Percentiles rank a stretch among this genome's conserved stretches.
These are phyloP conservation scores for Scenedesmus sp. DNA, from an alignment of 163 green algal species.

Conservation along the genomic window DNA sequence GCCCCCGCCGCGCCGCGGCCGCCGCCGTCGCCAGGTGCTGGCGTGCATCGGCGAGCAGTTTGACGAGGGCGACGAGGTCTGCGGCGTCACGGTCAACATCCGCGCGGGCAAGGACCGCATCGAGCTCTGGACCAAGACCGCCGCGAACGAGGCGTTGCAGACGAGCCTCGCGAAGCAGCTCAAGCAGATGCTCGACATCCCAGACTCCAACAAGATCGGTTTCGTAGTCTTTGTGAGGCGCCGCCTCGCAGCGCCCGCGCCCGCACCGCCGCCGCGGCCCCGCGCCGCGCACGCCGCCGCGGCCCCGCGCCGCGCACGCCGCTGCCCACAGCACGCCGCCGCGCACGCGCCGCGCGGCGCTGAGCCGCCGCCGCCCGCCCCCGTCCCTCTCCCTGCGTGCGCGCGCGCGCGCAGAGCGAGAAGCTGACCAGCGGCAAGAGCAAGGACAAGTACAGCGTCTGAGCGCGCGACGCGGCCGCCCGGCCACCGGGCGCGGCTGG, in stretches of 20 bases:
- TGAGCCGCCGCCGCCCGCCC: no score
- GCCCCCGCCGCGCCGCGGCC: conserved; percentile 9
- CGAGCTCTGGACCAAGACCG: conserved; percentile 96
- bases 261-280: no score
- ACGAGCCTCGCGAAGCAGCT: conserved; percentile 87
- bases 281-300: not conserved
- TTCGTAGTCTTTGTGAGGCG: conserved; percentile 75
- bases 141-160: conserved; percentile 91
- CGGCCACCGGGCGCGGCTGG: no score
- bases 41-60: conserved; percentile 99
- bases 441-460: conserved; percentile 84
- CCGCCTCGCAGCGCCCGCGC: no score
- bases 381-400: no score
- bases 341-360: no score
- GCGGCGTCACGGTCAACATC: conserved; percentile 93
- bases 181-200: conserved; percentile 86
- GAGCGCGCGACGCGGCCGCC: no score
- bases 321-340: no score
- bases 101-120: conserved; percentile 85
- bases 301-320: not conserved
- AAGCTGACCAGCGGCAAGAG: conserved; percentile 74
- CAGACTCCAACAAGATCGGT: conserved; percentile 73
- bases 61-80: conserved; percentile 95
- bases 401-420: conserved; percentile 54
- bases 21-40: no score